Percentiles rank a stretch among this genome's conserved stretches.
These are phyloP conservation scores for Entomortierella parvispora DNA, from an alignment of 192 early-diverging fungal genomes.

Conservation along the genomic window DNA sequence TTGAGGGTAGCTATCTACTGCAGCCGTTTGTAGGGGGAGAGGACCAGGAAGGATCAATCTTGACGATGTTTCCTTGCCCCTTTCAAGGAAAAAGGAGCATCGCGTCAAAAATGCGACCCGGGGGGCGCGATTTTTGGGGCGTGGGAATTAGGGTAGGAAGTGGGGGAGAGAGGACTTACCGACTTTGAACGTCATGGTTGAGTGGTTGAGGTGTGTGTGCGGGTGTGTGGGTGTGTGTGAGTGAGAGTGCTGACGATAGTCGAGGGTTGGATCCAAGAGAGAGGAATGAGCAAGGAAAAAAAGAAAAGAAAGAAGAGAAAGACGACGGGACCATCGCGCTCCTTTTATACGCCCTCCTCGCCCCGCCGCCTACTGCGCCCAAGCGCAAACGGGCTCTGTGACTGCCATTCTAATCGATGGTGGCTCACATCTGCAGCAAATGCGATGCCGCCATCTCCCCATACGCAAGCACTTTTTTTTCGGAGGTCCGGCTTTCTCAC, in stretches of 20 bases:
- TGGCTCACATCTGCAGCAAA: too few species aligned
- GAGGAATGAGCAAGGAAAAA: conserved; percentile 23
- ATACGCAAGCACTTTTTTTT: conserved; percentile 1
- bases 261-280: background rate
- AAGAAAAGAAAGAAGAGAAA: conserved; percentile 14
- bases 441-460: too few species aligned
- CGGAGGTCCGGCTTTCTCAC: background rate
- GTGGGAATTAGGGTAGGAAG: background rate
- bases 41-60: too few species aligned
- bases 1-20: background rate
- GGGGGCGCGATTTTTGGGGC: too few species aligned
- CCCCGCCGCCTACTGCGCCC: too few species aligned
- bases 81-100: background rate
- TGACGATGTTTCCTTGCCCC: too few species aligned
- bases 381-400: too few species aligned
- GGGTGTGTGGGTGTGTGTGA: conserved; percentile 6
- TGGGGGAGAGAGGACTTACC: conserved; percentile 27
- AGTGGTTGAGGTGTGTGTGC: conserved; percentile 2
- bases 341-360: too few species aligned
- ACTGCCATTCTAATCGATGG: too few species aligned
- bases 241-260: background rate
- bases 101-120: background rate
- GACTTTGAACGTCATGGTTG: conserved; percentile 37
- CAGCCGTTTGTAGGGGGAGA: background rate
- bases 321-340: background rate